These are phyloP conservation scores for Lablab purpureus DNA, from an alignment of 306 rosid species.

Conservation along the genomic window DNA sequence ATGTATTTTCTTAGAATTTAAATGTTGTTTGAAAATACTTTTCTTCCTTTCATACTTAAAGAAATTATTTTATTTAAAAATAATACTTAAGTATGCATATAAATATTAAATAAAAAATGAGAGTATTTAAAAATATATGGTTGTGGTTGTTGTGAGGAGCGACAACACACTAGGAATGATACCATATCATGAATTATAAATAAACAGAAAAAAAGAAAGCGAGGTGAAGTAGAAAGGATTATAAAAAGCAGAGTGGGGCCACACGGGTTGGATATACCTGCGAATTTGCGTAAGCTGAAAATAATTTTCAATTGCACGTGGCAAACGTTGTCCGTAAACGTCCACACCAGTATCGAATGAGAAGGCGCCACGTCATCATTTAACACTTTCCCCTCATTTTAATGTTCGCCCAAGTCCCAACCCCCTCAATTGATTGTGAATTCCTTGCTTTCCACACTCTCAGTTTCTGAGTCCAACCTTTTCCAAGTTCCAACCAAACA, in stretches of 20 bases:
- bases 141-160: too few relatives aligned
- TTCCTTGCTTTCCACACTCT: neutral
- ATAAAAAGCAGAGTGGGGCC: neutral
- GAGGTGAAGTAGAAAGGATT: neutral
- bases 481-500: neutral
- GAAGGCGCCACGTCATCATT: neutral
- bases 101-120: too few relatives aligned
- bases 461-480: neutral
- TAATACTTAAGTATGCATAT: too few relatives aligned
- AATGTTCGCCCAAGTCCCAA: neutral
- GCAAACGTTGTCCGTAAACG: neutral
- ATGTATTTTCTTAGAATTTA: too few relatives aligned
- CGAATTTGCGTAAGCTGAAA: neutral
- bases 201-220: neutral
- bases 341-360: neutral
- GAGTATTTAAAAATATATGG: too few relatives aligned
- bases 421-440: too few relatives aligned
- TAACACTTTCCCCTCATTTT: neutral
- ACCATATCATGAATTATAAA: too few relatives aligned
- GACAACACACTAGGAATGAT: too few relatives aligned
- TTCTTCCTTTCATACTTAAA: too few relatives aligned
- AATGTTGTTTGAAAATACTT: too few relatives aligned
- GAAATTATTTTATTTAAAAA: too few relatives aligned
- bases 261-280: neutral
- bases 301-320: neutral